phyloP scores from a whole-genome alignment of 1,284 basidiomycete genomes.

The Tilletia horrida region DNA sequence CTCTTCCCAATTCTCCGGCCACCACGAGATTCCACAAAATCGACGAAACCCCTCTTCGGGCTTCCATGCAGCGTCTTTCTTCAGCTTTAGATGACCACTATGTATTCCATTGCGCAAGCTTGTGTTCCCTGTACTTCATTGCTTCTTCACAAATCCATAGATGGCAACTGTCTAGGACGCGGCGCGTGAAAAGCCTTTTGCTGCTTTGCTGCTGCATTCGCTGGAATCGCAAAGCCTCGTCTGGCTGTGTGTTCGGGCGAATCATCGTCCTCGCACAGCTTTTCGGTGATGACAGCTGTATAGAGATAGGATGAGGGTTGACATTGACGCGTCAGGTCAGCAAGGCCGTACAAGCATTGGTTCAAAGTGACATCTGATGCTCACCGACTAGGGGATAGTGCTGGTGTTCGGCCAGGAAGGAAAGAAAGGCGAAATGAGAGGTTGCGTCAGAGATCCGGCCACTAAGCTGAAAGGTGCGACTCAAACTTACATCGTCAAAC shows the following conservation, averaged over 20 bases:
- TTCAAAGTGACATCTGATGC: background rate
- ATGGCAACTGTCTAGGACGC: background rate
- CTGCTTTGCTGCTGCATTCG: constrained; percentile 1
- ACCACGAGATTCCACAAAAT: no score
- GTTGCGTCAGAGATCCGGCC: background rate
- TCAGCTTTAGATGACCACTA: no score
- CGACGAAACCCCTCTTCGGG: no score
- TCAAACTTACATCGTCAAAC: constrained; percentile 2
- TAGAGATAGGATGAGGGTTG: background rate
- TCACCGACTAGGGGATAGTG: constrained; percentile 13
- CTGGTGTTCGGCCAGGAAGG: background rate
- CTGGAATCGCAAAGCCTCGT: constrained; percentile 18
- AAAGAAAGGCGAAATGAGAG: background rate
- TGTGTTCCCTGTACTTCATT: no score
- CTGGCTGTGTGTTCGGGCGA: constrained; percentile 18
- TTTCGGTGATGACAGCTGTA: constrained; percentile 15
- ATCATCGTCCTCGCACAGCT: constrained; percentile 18
- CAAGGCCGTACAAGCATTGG: background rate
- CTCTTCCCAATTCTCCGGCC: no score
- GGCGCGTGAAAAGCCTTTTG: background rate
- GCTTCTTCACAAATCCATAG: constrained; percentile 3
- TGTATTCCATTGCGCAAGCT: no score
- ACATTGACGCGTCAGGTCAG: background rate
- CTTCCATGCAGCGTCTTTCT: no score
- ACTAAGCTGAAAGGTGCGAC: background rate